Evolutionary conservation across 495 filamentous ascomycete species (phyloP).

Genomic region (Pyrenula aspistea): DNA sequence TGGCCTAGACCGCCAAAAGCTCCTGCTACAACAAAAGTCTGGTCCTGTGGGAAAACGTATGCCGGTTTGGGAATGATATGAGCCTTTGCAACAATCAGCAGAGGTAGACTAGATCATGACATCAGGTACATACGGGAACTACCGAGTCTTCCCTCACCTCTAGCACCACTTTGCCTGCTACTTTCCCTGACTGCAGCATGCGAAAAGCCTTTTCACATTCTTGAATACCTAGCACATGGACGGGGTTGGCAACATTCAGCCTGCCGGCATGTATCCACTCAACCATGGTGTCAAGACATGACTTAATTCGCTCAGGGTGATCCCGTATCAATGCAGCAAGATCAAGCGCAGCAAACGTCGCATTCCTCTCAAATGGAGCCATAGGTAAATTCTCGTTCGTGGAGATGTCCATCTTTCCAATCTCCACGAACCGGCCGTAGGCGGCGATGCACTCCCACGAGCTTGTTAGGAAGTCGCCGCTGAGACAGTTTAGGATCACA

Average conservation of each 20-base stretch:
- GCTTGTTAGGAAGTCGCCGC: conserved; percentile 7
- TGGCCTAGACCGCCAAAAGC: conserved; percentile 30
- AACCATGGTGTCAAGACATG: not conserved
- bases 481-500: conserved; percentile 6
- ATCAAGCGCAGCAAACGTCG: not conserved
- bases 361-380: not conserved
- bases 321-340: not conserved
- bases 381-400: not conserved
- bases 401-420: conserved; percentile 27
- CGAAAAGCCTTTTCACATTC: conserved; percentile 1
- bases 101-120: not conserved
- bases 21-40: conserved; percentile 20
- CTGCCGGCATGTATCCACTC: not conserved
- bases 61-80: not conserved
- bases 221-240: not conserved
- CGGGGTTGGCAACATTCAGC: not conserved
- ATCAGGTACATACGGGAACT: not conserved
- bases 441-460: conserved; percentile 2
- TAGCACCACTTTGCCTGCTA: not conserved
- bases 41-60: not conserved
- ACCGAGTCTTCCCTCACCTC: not conserved
- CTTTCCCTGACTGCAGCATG: not conserved
- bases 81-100: not conserved
- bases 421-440: conserved; percentile 3
- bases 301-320: not conserved